Conservation (phyloP, 148 eudicot species). For the Rhododendron griersonianum region DNA sequence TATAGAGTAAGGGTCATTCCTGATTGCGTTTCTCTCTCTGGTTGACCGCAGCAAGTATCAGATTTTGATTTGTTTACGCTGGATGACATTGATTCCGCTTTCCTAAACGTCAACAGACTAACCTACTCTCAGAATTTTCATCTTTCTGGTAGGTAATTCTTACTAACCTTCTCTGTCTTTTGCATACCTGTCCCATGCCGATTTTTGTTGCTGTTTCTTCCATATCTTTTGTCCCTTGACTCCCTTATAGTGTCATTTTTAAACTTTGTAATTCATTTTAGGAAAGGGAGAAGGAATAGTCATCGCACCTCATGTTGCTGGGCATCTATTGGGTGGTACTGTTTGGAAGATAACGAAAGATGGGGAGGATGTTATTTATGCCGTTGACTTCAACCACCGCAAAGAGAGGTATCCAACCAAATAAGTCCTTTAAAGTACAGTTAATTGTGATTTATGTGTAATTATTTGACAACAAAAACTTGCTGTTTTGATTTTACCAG, state of each 20-base stretch:
- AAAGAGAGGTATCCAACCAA: slow-evolving; percentile 67
- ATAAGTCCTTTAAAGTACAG: not conserved
- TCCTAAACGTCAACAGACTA: slow-evolving; percentile 75
- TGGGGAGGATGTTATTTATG: slow-evolving; percentile 95
- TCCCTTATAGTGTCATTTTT: not conserved
- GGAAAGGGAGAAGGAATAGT: slow-evolving; percentile 99
- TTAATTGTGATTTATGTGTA: not conserved
- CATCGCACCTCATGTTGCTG: slow-evolving; percentile 95
- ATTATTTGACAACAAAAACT: not conserved
- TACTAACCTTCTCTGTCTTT: not conserved
- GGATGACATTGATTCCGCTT: slow-evolving; percentile 92
- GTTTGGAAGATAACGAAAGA: slow-evolving; percentile 94
- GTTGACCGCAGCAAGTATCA: slow-evolving; percentile 81
- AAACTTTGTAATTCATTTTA: slow-evolving; percentile 18
- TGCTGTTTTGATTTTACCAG: slow-evolving; percentile 38
- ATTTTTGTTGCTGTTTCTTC: not conserved
- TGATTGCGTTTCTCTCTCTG: not conserved
- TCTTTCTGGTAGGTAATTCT: slow-evolving; percentile 57
- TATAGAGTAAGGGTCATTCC: not conserved
- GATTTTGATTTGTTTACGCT: slow-evolving; percentile 92
- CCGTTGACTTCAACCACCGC: slow-evolving; percentile 97
- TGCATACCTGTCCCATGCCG: not conserved
- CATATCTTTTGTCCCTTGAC: not conserved
- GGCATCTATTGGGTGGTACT: slow-evolving; percentile 94
- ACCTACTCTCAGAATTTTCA: slow-evolving; percentile 90